Base-by-base conservation (phyloP, 495 filamentous ascomycete species). In the Aspergillus indologenus region DNA sequence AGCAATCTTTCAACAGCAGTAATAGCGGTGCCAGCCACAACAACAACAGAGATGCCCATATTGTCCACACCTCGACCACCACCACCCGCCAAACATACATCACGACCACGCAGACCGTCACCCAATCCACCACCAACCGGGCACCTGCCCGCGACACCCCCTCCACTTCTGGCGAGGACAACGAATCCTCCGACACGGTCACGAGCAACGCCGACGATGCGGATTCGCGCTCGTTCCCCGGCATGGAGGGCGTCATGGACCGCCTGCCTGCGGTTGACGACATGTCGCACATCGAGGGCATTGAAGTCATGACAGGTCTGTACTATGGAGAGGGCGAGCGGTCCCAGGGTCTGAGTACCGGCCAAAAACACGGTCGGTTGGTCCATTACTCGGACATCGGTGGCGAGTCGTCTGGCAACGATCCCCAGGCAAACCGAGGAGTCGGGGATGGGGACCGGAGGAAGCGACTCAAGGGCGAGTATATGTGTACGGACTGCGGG, bases 401-500 rank as follows among this genome's bases (percentile, higher is more conserved):
- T 65, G 90, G 83, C 26, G 92, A 92, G 44, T 91, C 94, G 58
- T 88, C 87, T 18, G 95, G 93, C 26, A 84, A 89, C 0, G 92
- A 96, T 49, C 85, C 90, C 61, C 68, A 74, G 54, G 63, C 65
- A 17, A 51, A 8, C 15, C 61, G 65, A 34, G 71, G 73, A 26
- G 68, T 59, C 1, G 68, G 71, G 47, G 85, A 84, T 23, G 84
- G 80, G 0, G 92, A 96, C 56, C 90, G 96, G 67, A 94, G 96
- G 75, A 91, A 91, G 75, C 92, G 96, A 68, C 73, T 91, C 40
- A 97, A 96, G 75, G 92, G 95, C 63, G 94, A 98, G 76, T 96
- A 98, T 71, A 90, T 96, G 31, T 98, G 94, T 71, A 90, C 90
- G 14, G 94, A 98, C 71, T 98, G 94, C 75, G 94, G 93, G 73